phyloP scores from a whole-genome alignment of 148 eudicot species.

The Vaccinium vitisidaea region DNA sequence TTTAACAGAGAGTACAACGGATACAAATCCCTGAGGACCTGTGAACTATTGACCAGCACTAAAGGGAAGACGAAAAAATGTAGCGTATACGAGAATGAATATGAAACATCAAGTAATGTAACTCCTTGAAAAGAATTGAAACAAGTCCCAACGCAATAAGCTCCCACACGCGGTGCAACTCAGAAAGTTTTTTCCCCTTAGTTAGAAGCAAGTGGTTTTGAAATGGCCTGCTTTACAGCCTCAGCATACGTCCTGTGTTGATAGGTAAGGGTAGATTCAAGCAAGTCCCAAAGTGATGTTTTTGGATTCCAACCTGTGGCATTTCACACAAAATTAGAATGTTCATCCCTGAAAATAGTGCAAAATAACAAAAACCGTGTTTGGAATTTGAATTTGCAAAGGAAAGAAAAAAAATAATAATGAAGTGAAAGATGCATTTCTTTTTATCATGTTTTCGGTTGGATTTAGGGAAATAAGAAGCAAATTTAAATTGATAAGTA shows the following conservation, averaged over 20 bases:
- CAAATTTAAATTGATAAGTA: not conserved
- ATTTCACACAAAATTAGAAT: not conserved
- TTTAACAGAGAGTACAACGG: not conserved
- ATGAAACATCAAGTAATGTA: conserved; percentile 24
- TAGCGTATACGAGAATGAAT: conserved; percentile 23
- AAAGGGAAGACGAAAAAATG: conserved; percentile 9
- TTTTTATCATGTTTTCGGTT: not conserved
- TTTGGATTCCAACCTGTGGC: conserved; percentile 88
- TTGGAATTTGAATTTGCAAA: not conserved
- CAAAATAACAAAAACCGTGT: not conserved
- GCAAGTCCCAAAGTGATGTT: conserved; percentile 99
- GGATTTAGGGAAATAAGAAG: not conserved
- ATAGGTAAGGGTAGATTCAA: conserved; percentile 94
- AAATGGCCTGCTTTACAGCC: conserved; percentile 76
- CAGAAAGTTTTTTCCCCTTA: conserved; percentile 21
- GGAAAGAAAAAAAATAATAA: not conserved
- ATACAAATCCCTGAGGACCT: not conserved
- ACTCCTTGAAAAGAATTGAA: conserved; percentile 31
- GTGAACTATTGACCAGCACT: not conserved
- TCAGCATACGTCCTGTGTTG: conserved; percentile 97
- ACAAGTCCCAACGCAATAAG: not conserved
- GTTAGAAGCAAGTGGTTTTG: conserved; percentile 67
- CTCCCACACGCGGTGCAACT: not conserved
- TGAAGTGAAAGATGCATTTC: not conserved
- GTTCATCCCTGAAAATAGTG: not conserved